These are phyloP conservation scores for Pestalotiopsis sp. DNA, from an alignment of 2,329 filamentous ascomycete genomes.

Conservation along the genomic window DNA sequence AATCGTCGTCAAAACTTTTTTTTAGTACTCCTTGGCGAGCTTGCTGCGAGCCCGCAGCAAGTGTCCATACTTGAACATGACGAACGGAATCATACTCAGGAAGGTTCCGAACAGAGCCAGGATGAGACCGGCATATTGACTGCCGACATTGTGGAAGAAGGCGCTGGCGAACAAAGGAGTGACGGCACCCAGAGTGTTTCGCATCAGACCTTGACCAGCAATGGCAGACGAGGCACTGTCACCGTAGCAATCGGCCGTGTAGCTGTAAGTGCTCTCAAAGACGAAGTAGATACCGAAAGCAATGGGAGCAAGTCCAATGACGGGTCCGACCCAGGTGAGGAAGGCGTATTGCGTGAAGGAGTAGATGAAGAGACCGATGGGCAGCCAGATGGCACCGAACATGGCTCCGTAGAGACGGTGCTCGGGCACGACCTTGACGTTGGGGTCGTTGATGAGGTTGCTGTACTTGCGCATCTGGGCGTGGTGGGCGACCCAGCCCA, in stretches of 20 bases:
- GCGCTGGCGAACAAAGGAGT: slow-evolving; percentile 54
- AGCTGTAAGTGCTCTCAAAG: slow-evolving; percentile 42
- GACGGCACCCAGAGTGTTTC: slow-evolving; percentile 55
- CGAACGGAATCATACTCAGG: slow-evolving; percentile 39
- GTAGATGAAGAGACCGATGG: slow-evolving; percentile 55
- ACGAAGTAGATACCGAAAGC: slow-evolving; percentile 57
- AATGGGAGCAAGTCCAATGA: slow-evolving; percentile 51
- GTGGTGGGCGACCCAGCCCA: slow-evolving; percentile 52
- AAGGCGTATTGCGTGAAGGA: slow-evolving; percentile 54
- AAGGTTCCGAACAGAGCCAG: slow-evolving; percentile 47
- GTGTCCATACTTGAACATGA: slow-evolving; percentile 45
- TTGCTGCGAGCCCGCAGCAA: slow-evolving; percentile 40
- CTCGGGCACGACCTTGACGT: slow-evolving; percentile 42
- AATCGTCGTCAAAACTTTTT: not conserved
- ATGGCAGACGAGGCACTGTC: slow-evolving; percentile 39
- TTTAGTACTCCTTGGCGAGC: slow-evolving; percentile 28
- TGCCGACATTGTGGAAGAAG: slow-evolving; percentile 56
- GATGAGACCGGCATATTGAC: slow-evolving; percentile 53
- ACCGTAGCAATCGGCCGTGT: slow-evolving; percentile 56
- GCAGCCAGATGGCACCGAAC: slow-evolving; percentile 48
- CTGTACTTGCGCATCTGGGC: slow-evolving; percentile 55
- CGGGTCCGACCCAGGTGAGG: slow-evolving; percentile 51
- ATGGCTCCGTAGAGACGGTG: slow-evolving; percentile 52
- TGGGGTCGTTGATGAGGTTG: slow-evolving; percentile 35
- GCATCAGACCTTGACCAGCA: slow-evolving; percentile 54